Conservation (phyloP, 345 rosid species). For the Eutrema heterophyllum region DNA sequence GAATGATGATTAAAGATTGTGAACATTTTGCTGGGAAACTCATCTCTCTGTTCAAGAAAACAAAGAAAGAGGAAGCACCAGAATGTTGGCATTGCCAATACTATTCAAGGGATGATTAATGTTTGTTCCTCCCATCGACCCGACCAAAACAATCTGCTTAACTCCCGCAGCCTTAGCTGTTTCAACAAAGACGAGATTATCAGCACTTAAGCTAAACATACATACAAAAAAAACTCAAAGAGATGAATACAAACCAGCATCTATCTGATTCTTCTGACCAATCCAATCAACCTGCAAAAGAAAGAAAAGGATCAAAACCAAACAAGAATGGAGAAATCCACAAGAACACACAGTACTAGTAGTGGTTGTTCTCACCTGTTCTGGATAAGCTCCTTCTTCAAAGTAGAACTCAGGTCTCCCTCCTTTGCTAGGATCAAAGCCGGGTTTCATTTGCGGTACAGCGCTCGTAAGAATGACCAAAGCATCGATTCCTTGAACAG, state of each 20-base stretch:
- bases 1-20: not conserved
- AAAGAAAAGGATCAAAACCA: constrained; percentile 12
- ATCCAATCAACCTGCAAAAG: constrained; percentile 82
- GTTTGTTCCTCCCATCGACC: constrained; percentile 96
- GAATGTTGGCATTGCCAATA: constrained; percentile 86
- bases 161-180: constrained; percentile 92
- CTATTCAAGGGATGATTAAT: constrained; percentile 73
- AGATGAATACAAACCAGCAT: constrained; percentile 55
- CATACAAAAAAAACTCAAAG: not conserved
- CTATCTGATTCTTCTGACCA: constrained; percentile 97
- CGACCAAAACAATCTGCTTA: constrained; percentile 92
- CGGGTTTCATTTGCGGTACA: constrained; percentile 78
- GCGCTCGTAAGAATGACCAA: constrained; percentile 91
- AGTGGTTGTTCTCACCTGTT: constrained; percentile 49
- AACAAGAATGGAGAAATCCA: not conserved
- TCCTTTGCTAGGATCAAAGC: constrained; percentile 76
- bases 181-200: not conserved
- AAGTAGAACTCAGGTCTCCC: constrained; percentile 88
- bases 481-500: constrained; percentile 67
- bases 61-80: constrained; percentile 42
- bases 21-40: not conserved
- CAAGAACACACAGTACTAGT: not conserved
- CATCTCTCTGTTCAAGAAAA: not conserved
- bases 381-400: constrained; percentile 92
- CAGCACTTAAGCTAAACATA: not conserved